Evolutionary conservation across 495 filamentous ascomycete genomes (phyloP), one percentile per base, ranked within the genome.

Genomic region (Aspergillus nidulans): DNA sequence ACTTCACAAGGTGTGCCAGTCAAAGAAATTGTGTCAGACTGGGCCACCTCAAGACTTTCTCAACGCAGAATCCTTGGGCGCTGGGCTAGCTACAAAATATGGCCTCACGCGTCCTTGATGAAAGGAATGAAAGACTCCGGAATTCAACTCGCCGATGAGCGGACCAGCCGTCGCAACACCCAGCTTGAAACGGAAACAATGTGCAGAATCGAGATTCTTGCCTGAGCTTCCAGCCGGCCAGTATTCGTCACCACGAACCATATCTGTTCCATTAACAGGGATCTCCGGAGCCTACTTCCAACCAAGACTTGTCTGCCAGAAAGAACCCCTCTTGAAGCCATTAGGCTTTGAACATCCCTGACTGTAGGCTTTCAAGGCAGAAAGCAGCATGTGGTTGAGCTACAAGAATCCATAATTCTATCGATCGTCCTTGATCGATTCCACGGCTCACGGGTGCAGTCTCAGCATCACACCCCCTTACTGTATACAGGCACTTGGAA

Each of bases 401-500:
- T 40, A 40, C 38, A 19, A 12, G 38, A 40, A 6, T 34, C 38
- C 38, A 43, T 20, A 49, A 30, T 36, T 28, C 19, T 7, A 32
- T 30, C 28, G 45, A 49, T 49, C 28, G 19, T 36, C 28, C 45
- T 49, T 19, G 12, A 25, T 38, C 40, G 36, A 13, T 52, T 16
- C 24, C 10, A 25, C 4, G 2, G 47, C 39, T 13, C 20, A 49
- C 19, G 47, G 9, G 49, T 52, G 13, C 36, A 28, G 18, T 48
- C 41, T n/a, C 45, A 48, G 25, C 25, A 21, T 30, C 36, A 1
- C 24, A 19, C 36, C 23, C 49, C 49, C 49, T 52, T 52, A 16
- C 49, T 52, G 49, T 42, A 42, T 32, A 52, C 48, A n/a, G 19
- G 15, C 30, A 19, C 45, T 25, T 16, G 48, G 49, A 52, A 52